Base-by-base conservation (phyloP, 495 filamentous ascomycete genomes). In the Aeminium ludgeri region DNA sequence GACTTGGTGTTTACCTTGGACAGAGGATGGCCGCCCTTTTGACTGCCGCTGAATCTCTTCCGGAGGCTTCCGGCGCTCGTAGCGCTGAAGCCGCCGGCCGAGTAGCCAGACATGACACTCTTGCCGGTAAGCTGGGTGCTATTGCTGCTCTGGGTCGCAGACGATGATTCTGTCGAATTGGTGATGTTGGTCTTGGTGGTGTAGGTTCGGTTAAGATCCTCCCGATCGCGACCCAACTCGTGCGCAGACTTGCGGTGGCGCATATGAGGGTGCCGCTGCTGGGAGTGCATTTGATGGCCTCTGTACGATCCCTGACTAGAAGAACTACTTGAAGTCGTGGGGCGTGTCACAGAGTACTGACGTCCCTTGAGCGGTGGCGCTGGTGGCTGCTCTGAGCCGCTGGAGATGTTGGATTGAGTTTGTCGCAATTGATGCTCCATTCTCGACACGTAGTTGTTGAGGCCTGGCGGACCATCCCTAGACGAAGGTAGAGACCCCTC, bases 11-110 rank as follows among this genome's bases (percentile, higher is more conserved):
- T 56, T 54, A 60, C 12, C 55, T 57, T 36, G 57, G 50, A 36
- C 52, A 47, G 32, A 1, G 72, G 72, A 36, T 72, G 55, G 27
- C 62, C 61, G 10, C 54, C 56, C 38, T 57, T 63, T 18, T 56
- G 53, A 46, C 54, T 46, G 18, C 45, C 46, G 2, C 45, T 50
- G 13, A 52, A 48, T 52, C 71, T 82, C 58, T 78, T 74, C 35
- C 89, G 70, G 18, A 86, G 72, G 58, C 86, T 93, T 33, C 86
- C 91, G 12, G 89, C 89, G 57, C 87, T 95, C 0, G 91, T 96
- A 30, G 87, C 82, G 56, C 86, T 94, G 56, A 95, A 81, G 1
- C 72, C 86, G 12, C 85, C 79, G 1, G 91, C 91, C 33, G 87
- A 95, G 23, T 70, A 64, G 6, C 86, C 89, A 57, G 85, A 94